Conservation (phyloP, 2,329 filamentous ascomycete genomes). For the Microdochium bolleyi region DNA sequence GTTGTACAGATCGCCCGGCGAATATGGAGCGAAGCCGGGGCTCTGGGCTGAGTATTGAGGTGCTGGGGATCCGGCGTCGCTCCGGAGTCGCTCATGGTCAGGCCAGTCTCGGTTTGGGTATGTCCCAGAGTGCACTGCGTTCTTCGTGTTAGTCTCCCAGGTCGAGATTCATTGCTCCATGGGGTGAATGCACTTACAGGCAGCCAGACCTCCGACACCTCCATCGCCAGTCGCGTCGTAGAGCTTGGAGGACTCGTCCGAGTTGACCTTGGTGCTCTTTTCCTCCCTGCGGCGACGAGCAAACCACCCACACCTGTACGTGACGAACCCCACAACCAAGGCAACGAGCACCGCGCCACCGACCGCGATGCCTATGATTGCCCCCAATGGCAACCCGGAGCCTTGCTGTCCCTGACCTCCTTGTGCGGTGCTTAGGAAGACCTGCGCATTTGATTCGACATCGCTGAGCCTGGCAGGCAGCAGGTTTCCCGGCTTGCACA, state of each 20-base stretch:
- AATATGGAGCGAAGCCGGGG: slow-evolving; percentile 7
- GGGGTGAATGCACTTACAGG: not conserved
- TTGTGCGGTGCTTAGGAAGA: slow-evolving; percentile 6
- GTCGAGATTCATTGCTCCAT: not conserved
- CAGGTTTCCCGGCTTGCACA: slow-evolving; percentile 19
- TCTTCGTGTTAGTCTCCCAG: not conserved
- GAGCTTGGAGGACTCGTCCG: slow-evolving; percentile 1
- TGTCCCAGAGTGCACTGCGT: not conserved
- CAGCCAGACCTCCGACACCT: not conserved
- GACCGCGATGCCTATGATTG: slow-evolving; percentile 11
- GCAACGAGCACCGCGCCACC: slow-evolving; percentile 10
- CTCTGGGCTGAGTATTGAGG: slow-evolving; percentile 3
- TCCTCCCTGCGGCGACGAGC: slow-evolving; percentile 6
- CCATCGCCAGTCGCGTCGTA: slow-evolving; percentile 1
- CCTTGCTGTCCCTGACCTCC: not conserved
- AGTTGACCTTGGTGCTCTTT: slow-evolving; percentile 1
- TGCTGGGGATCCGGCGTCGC: slow-evolving; percentile 1
- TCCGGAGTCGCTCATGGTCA: slow-evolving; percentile 5
- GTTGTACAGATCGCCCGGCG: slow-evolving; percentile 1
- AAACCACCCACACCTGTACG: slow-evolving; percentile 13
- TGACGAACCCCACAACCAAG: slow-evolving; percentile 9
- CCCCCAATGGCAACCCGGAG: slow-evolving; percentile 8
- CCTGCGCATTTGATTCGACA: slow-evolving; percentile 6
- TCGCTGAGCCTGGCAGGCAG: slow-evolving; percentile 13
- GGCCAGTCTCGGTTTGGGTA: not conserved